phyloP scores from a whole-genome alignment of 164 flowering plant genomes.

The Vitis amurensis region DNA sequence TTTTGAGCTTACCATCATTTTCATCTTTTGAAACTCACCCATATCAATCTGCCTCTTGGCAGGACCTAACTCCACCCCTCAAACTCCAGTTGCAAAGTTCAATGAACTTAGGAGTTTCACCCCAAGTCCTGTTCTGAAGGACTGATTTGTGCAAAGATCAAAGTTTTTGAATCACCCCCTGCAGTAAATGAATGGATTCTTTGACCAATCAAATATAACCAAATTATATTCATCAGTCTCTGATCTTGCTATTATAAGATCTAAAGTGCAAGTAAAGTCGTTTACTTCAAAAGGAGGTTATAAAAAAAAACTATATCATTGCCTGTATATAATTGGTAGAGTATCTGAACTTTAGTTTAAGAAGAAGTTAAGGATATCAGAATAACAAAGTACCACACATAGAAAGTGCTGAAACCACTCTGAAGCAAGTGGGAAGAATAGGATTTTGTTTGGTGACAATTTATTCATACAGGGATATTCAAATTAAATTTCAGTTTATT shows the following conservation, averaged over 20 bases:
- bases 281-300: too few relatives aligned
- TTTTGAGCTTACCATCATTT: constrained; percentile 49
- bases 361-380: too few relatives aligned
- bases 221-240: too few relatives aligned
- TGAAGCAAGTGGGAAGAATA: constrained; percentile 45
- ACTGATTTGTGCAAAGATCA: constrained; percentile 90
- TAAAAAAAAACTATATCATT: too few relatives aligned
- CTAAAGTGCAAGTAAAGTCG: too few relatives aligned
- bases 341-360: too few relatives aligned
- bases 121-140: constrained; percentile 66
- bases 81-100: constrained; percentile 82
- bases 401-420: constrained; percentile 80
- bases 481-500: too few relatives aligned
- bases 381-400: constrained; percentile 35
- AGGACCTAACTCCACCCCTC: constrained; percentile 85
- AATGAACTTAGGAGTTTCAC: constrained; percentile 83
- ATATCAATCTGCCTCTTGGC: constrained; percentile 73
- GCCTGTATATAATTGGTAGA: too few relatives aligned
- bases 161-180: constrained; percentile 85
- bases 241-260: too few relatives aligned
- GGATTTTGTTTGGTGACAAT: too few relatives aligned
- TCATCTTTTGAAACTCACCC: constrained; percentile 67
- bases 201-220: background rate
- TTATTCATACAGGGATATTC: too few relatives aligned
- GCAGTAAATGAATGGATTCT: constrained; percentile 14